Base-by-base conservation (phyloP, 129 eudicot genomes). In the Centrapalus pauciflorus region DNA sequence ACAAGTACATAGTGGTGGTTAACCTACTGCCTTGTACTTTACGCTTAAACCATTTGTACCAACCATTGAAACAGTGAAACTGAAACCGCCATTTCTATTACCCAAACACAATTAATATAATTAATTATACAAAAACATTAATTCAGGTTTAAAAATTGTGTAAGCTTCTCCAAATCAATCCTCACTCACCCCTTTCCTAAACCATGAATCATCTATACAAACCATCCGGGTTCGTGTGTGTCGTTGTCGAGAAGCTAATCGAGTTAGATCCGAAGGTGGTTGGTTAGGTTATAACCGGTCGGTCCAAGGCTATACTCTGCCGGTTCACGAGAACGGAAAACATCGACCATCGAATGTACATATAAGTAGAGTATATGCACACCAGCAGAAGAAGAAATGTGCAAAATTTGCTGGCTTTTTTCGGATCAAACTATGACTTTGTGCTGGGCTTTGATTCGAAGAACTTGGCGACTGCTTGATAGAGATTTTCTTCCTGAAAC, bases 401-500 rank as follows among this genome's bases (percentile, higher is more conserved):
- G 69, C 79, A 73, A 81, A 77, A 81, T 43, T 81, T 72, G 77
- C 77, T 64, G 81, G 78, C 10, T 55, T 14, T 40, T 19, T 21
- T 5, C 0, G 9, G 27, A 3, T 71, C 26, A 27, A n/a, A 14
- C 17, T 28, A 58, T 1, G 33, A 29, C 1, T 41, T 73, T 2
- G 58, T 12, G 1, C 62, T 72, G 17, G 74, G 59, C 48, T 81
- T 81, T 37, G 95, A 76, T 61, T 85, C 87, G 67, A 90, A 90
- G 71, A 90, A 85, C 64, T 79, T 81, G 29, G 97, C 81, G 5
- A 90, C 95, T 8, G 87, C 90, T 61, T 83, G 77, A 34, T 85
- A 90, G n/a, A 90, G 95, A 58, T 76, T 79, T 65, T 90, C 87
- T 72, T 86, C 97, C 32, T 81, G 84, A 57, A 90, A 90, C 10